Evolutionary conservation across 371 early-diverging fungal species (phyloP), one percentile per base, ranked within the genome.

Genomic region (Actinomucor elegans): DNA sequence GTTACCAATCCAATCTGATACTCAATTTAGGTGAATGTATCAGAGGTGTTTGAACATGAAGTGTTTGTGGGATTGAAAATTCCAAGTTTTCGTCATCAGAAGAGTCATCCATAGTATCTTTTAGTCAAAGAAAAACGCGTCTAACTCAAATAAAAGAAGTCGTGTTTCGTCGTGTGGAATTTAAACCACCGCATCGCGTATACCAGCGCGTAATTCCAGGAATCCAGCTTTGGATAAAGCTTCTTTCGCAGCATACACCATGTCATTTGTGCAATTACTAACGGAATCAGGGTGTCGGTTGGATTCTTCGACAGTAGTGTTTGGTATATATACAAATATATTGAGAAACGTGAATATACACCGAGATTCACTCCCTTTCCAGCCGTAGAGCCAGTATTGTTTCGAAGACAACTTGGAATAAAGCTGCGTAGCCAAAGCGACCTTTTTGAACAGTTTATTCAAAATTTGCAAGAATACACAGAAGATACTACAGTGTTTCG

Each of bases 21-120:
- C 73, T 79, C 14, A 79, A 23, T 31, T 57, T 63, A 8, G 73
- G 54, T 20, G 79, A 72, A 42, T 79, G 79, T 7, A 79, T 46
- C 24, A 79, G 41, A 3, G 79, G 75, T 10, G 75, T 79, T 29
- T 62, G 68, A 5, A 79, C 79, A 52, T 79, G 75, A 15, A 79
- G 66, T 11, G 60, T 43, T 46, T 71, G 66, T 4, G 49, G 46
- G 24, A 59, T 60, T 43, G 55, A 52, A 5, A 57, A 44, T 2
- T 48, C 29, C 24, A 58, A 67, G 17, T 58, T 55, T 14, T 71
- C 77, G 8, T 77, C 77, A 59, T 71, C 67, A 31, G 72, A 75
- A 17, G 66, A 67, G 24, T 75, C 75, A 34, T 72, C 72, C 59
- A 69, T 56, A 48, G 10, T 40, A 21, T 42, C 20, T 38, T 24